Evolutionary conservation across 371 early-diverging fungal species (phyloP).

Genomic region (Sporodiniella umbellata): DNA sequence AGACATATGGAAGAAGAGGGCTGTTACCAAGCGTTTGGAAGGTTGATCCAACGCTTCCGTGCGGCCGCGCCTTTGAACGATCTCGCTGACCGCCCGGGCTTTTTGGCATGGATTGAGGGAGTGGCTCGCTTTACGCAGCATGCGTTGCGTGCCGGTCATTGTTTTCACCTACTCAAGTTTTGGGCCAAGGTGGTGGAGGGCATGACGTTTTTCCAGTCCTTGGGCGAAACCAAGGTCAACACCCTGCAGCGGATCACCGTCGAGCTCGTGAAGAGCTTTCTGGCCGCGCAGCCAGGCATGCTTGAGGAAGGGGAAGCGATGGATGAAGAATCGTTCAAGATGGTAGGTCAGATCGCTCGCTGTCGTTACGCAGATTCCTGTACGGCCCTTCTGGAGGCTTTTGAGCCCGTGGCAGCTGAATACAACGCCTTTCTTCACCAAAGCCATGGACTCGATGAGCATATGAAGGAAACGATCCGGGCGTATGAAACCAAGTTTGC

Average conservation of each 20-base stretch:
- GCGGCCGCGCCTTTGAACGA: constrained; percentile 70
- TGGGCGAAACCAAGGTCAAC: constrained; percentile 11
- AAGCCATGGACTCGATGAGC: constrained; percentile 18
- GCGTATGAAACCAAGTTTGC: constrained; percentile 62
- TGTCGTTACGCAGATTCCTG: constrained; percentile 63
- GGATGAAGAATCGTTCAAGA: constrained; percentile 50
- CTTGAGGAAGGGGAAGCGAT: constrained; percentile 15
- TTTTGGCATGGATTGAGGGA: constrained; percentile 63
- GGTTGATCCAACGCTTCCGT: constrained; percentile 76
- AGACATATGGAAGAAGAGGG: constrained; percentile 59
- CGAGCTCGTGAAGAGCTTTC: constrained; percentile 41
- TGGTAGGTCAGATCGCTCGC: constrained; percentile 69
- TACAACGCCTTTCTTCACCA: constrained; percentile 39
- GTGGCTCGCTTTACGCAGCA: constrained; percentile 70
- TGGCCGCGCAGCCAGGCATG: constrained; percentile 46
- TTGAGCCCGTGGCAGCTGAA: constrained; percentile 60
- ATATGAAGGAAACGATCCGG: constrained; percentile 33
- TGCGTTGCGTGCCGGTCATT: constrained; percentile 61
- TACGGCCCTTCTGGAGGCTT: constrained; percentile 47
- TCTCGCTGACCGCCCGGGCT: constrained; percentile 59
- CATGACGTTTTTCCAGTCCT: constrained; percentile 41
- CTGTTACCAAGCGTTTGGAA: constrained; percentile 80
- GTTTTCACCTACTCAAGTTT: constrained; percentile 71
- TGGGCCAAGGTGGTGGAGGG: constrained; percentile 74
- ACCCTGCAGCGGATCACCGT: constrained; percentile 23